These are phyloP conservation scores for Helicosporidium sp. DNA, from an alignment of 139 green algal species.

Conservation along the genomic window DNA sequence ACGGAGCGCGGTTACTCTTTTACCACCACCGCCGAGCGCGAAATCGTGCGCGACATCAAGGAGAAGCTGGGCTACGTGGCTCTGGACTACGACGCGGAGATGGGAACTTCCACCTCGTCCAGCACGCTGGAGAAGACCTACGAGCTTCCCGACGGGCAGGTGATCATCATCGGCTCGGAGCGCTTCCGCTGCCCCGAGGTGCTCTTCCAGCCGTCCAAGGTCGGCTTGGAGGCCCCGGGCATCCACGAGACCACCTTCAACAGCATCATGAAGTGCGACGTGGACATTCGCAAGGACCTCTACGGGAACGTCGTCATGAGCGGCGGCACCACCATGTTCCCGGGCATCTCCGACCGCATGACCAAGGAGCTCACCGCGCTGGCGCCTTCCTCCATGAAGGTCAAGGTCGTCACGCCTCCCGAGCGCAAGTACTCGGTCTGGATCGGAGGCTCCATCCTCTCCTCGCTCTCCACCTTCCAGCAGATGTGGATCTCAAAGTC, in stretches of 20 bases:
- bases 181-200: conserved; percentile 92
- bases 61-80: conserved; percentile 97
- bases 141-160: conserved; percentile 76
- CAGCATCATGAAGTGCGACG: conserved; percentile 97
- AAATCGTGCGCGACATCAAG: conserved; percentile 99
- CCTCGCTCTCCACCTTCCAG: conserved; percentile 90
- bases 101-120: conserved; percentile 45
- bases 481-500: conserved; percentile 81
- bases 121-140: conserved; percentile 86
- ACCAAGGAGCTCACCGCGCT: conserved; percentile 85
- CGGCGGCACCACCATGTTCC: conserved; percentile 92
- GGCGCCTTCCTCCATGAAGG: conserved; percentile 78
- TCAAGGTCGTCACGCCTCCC: conserved; percentile 81
- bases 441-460: conserved; percentile 96
- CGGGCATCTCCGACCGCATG: conserved; percentile 90
- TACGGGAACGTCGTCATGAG: conserved; percentile 89
- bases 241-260: conserved; percentile 95
- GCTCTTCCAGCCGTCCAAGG: conserved; percentile 78
- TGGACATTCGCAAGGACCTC: conserved; percentile 93
- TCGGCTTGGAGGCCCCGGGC: conserved; percentile 73
- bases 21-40: conserved; percentile 87
- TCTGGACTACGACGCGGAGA: conserved; percentile 91
- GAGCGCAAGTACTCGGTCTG: conserved; percentile 92
- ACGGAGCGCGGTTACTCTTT: conserved; percentile 94
- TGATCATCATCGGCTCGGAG: conserved; percentile 90